Conservation (phyloP, 2,329 filamentous ascomycete genomes). For the Paecilomyces dactylethromorphus region DNA sequence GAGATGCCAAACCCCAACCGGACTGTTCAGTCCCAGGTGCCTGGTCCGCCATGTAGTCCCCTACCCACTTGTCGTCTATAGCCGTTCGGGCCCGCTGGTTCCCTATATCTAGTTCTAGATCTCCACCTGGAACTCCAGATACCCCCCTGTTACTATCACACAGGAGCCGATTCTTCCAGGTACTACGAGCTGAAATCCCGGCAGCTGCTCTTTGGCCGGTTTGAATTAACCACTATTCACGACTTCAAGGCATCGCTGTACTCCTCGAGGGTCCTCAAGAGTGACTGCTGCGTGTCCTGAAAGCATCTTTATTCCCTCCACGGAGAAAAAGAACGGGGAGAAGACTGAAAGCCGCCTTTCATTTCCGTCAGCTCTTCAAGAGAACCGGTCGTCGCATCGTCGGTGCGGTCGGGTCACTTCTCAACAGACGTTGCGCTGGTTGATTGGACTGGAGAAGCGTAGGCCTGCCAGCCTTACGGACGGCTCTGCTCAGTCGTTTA, state of each 20-base stretch:
- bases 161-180: neutral
- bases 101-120: slow-evolving; percentile 24
- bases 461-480: neutral
- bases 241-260: neutral
- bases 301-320: neutral
- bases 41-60: neutral
- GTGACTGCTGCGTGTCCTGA: neutral
- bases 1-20: slow-evolving; percentile 6
- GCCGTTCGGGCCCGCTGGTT: neutral
- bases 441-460: neutral
- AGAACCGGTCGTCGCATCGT: neutral
- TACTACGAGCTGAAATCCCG: neutral
- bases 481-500: neutral
- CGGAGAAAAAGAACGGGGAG: neutral
- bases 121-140: slow-evolving; percentile 7
- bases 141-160: neutral
- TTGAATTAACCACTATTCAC: neutral
- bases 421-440: neutral
- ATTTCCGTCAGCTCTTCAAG: neutral
- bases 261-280: neutral
- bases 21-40: neutral
- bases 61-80: neutral
- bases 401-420: neutral
- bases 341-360: neutral
- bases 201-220: neutral